phyloP scores from a whole-genome alignment of 2,329 filamentous ascomycete genomes.

The Apiospora saccharicola region DNA sequence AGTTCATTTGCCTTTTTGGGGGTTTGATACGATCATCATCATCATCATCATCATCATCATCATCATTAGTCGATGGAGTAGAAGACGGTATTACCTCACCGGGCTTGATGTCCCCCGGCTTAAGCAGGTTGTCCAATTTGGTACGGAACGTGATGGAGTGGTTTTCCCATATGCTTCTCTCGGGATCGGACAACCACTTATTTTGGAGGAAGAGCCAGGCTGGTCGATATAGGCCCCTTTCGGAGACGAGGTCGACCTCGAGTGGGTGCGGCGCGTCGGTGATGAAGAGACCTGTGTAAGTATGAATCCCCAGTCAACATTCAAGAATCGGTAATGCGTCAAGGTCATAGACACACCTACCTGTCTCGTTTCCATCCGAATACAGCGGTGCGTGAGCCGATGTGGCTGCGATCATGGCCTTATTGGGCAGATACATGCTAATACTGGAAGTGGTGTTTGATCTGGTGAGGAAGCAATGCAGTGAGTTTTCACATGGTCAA shows the following conservation, averaged over 20 bases:
- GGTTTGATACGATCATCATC: background rate
- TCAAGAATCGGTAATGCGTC: background rate
- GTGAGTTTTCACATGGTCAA: background rate
- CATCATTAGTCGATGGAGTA: background rate
- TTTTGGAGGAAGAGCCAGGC: constrained; percentile 53
- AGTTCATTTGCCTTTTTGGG: no score
- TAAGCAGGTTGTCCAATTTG: constrained; percentile 52
- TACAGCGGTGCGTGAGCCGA: constrained; percentile 50
- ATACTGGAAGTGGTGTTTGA: fast-evolving
- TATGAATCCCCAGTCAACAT: background rate
- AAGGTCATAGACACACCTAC: background rate
- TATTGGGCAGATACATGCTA: background rate
- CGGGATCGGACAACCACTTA: constrained; percentile 50
- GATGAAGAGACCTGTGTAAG: constrained; percentile 50
- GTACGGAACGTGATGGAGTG: constrained; percentile 50
- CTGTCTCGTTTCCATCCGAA: constrained; percentile 47
- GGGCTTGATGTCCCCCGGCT: constrained; percentile 45
- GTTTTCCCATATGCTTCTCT: constrained; percentile 50
- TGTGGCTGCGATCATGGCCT: constrained; percentile 51
- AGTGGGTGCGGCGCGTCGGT: constrained; percentile 58
- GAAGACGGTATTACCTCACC: constrained; percentile 3
- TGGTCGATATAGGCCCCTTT: constrained; percentile 51
- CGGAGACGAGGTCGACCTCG: constrained; percentile 54
- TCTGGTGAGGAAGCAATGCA: background rate
- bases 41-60: background rate